Evolutionary conservation across 1,284 basidiomycete species (phyloP), one percentile per base, ranked within the genome.

Genomic region (Meira nashicola): DNA sequence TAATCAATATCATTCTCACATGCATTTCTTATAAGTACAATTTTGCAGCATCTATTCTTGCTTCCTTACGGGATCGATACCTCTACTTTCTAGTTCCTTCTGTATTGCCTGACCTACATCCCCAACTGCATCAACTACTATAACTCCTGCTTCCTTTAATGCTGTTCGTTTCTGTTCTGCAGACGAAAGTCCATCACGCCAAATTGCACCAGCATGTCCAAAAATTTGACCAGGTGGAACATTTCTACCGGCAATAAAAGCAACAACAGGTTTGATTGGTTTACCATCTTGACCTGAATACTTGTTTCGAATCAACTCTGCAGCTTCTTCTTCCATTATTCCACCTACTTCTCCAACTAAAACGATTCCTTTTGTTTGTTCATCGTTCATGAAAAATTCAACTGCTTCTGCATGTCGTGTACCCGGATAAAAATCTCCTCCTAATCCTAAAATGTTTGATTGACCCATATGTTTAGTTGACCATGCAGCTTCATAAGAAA

Each of bases 371-470:
- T 37, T 2, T 2, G 59, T 53, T 44, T 8, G 17, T 15, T 14
- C 28, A 41, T 72, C 68, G 14, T 63, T 37, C 50, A 72, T 56
- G n/a, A 72, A 51, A 28, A 71, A 73, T 39, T 69, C 54, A 6
- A 73, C 54, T 6, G 69, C 69, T 43, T 73, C 71, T 0, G 70
- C 19, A 28, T 39, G 75, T 9, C 78, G 57, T 1, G 78, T 79
- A 8, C 71, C 71, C 1, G 71, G 71, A 40, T 71, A 73, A 33
- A 70, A 68, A 44, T 73, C 71, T 1, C 71, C 71, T 19, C 69
- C 71, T 5, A 73, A 51, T 15, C 71, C 71, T 38, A 73, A 57
- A 39, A 71, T 64, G 52, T 68, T 66, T 44, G 54, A 57, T 44
- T 73, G 69, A 6, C 71, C 71, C 8, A 68, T 25, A 1, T 40